phyloP scores from a whole-genome alignment of 768 basidiomycete genomes.

The Hypsizygus marmoreus region DNA sequence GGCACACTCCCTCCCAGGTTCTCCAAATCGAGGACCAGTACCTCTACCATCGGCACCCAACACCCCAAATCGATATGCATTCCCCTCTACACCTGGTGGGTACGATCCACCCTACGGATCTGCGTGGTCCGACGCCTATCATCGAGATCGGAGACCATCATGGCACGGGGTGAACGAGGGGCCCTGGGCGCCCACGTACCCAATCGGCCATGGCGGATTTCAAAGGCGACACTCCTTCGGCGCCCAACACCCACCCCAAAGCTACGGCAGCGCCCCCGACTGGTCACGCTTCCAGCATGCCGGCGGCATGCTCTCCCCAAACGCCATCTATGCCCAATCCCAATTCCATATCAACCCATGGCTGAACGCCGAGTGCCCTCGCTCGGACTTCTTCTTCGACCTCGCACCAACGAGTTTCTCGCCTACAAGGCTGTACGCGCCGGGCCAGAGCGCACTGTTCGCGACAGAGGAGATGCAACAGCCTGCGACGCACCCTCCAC shows the following conservation, averaged over 20 bases:
- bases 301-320: slow-evolving; percentile 27
- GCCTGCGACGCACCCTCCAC: slow-evolving; percentile 57
- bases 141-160: slow-evolving; percentile 9
- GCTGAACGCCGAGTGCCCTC: slow-evolving; percentile 52
- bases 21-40: not conserved
- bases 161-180: slow-evolving; percentile 5
- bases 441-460: slow-evolving; percentile 40
- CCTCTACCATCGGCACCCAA: too few relatives aligned
- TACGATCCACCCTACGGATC: not conserved
- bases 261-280: too few relatives aligned
- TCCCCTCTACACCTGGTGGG: not conserved
- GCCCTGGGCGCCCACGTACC: slow-evolving; percentile 3
- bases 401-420: slow-evolving; percentile 48
- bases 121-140: not conserved
- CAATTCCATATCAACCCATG: slow-evolving; percentile 46
- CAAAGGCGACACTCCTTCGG: slow-evolving; percentile 14
- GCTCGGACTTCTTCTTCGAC: slow-evolving; percentile 55
- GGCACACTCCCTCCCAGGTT: slow-evolving; percentile 1
- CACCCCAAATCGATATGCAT: slow-evolving; percentile 5
- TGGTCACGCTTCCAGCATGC: too few relatives aligned
- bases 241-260: too few relatives aligned
- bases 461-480: slow-evolving; percentile 47
- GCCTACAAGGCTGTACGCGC: slow-evolving; percentile 42
- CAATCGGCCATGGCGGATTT: not conserved
- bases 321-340: not conserved